Conservation (phyloP, 345 rosid species). For the Populus simonii region DNA sequence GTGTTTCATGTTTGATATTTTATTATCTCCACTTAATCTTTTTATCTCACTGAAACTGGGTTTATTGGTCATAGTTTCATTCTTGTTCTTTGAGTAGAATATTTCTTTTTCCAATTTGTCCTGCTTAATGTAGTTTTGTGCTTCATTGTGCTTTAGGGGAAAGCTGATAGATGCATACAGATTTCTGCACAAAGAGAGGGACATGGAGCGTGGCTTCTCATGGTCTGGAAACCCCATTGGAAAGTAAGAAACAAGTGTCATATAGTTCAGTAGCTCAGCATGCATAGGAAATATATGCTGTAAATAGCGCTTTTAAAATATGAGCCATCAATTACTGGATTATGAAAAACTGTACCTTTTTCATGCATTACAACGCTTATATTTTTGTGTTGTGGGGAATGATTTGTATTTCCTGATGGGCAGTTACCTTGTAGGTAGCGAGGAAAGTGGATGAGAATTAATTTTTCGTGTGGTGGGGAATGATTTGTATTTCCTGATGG, state of each 20-base stretch:
- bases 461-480: constrained; percentile 19
- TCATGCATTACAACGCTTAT: background rate
- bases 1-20: background rate
- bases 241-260: constrained; percentile 50
- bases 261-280: background rate
- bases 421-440: constrained; percentile 52
- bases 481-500: background rate
- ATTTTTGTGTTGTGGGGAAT: background rate
- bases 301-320: background rate
- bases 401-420: background rate
- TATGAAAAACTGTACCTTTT: background rate
- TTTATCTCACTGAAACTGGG: background rate
- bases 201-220: constrained; percentile 89
- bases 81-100: background rate
- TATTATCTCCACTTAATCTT: background rate
- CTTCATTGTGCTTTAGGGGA: constrained; percentile 54
- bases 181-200: constrained; percentile 72
- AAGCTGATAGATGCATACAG: constrained; percentile 84
- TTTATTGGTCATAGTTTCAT: background rate
- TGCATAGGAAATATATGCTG: background rate
- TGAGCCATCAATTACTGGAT: background rate
- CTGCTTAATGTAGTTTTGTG: background rate
- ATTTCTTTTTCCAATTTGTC: background rate
- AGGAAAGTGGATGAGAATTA: constrained; percentile 89
- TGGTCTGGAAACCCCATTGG: constrained; percentile 94